Evolutionary conservation across 2,329 filamentous ascomycete genomes (phyloP), one percentile per base, ranked within the genome.

Genomic region (Fusarium udum): DNA sequence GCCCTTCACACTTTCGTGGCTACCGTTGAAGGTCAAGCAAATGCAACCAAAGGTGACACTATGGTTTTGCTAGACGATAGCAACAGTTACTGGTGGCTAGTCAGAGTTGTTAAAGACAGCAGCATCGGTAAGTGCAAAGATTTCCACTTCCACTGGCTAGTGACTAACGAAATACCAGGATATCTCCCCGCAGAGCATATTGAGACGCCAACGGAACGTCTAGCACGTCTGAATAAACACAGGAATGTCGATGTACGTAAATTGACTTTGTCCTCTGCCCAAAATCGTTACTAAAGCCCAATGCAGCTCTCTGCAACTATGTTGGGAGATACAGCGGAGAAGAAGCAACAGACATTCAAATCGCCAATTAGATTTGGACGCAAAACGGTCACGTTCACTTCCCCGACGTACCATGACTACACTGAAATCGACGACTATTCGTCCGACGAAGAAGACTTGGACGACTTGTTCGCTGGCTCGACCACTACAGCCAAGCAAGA

Each of bases 41-140:
- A 98, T 85, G 96, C 96, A 67, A 97, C 94, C 39, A 99, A 99
- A 84, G 96, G 96, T 58, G 96, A 99, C 80, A 98, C 95, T 20
- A 99, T 99, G 96, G 95, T 98, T 61, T 87, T 99, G 73, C 89
- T 99, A 28, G 96, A 99, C 79, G 96, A 99, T 79, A 98, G 95
- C 84, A 99, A 99, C 85, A 98, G 95, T 84, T 99, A 99, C 83
- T 99, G 96, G 96, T 99, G 96, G 96, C 89, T 99, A 69, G 96
- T 99, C 20, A 90, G 95, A 74, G 93, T 99, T 51, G 95, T 98
- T 60, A 98, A 98, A 83, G 96, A 99, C 83, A 97, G 93, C 82
- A 98, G 95, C 81, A 99, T 99, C 82, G 90, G 88, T 91, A 82
- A 64, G 85, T 77, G 43, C 37, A 31, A 28, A 22, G 8, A 46